These are phyloP conservation scores for Diaporthe sp. DNA, from an alignment of 2,329 filamentous ascomycete genomes.

Conservation along the genomic window DNA sequence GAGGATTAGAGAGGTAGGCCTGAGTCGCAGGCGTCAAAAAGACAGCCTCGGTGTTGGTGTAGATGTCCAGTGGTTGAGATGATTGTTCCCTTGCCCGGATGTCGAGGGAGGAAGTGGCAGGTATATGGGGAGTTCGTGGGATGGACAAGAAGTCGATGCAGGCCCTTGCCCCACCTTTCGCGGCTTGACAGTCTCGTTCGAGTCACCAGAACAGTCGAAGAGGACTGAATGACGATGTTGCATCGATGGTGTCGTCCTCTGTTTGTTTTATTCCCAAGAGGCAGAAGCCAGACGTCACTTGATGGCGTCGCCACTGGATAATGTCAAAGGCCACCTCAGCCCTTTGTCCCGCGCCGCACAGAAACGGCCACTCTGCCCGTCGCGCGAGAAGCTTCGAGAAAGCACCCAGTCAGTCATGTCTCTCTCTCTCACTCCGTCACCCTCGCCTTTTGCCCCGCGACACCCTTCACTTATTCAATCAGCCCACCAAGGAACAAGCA, in stretches of 20 bases:
- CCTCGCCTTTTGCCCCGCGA: not conserved
- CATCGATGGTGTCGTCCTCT: not conserved
- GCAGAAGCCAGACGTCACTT: not conserved
- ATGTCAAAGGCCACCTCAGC: conserved; percentile 23
- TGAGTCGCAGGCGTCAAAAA: not conserved
- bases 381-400: conserved; percentile 31
- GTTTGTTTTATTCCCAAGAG: not conserved
- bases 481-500: not conserved
- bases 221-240: not conserved
- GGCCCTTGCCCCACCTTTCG: not conserved
- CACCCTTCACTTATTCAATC: not conserved
- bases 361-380: not conserved
- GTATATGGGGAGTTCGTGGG: not conserved
- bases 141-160: not conserved
- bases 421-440: not conserved
- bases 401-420: not conserved
- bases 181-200: not conserved
- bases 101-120: not conserved
- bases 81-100: not conserved
- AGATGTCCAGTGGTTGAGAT: not conserved
- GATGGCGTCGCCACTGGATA: not conserved
- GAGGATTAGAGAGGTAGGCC: too few relatives aligned
- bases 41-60: not conserved
- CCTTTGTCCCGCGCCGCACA: conserved; percentile 1
- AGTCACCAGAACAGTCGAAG: not conserved